Percentiles rank a stretch among this genome's conserved stretches.
phyloP scores from a whole-genome alignment of 1,284 basidiomycete genomes.

The Pseudozyma hubeiensis region DNA sequence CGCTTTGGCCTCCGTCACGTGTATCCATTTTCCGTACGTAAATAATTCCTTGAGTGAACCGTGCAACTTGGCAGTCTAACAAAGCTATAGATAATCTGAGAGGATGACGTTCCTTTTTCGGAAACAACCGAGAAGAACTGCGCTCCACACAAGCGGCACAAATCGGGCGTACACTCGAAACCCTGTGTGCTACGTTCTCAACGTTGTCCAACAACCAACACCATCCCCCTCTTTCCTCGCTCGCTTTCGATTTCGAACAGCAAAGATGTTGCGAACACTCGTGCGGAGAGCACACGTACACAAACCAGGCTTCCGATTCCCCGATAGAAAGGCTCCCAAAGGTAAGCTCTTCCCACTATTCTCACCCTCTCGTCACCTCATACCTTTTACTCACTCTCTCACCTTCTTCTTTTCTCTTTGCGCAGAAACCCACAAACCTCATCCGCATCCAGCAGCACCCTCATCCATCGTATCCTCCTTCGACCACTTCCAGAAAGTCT shows the following conservation, averaged over 20 bases:
- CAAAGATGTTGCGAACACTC: slow-evolving; percentile 54
- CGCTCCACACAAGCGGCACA: slow-evolving; percentile 10
- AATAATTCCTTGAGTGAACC: no score
- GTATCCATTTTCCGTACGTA: no score
- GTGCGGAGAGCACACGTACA: slow-evolving; percentile 52
- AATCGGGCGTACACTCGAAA: slow-evolving; percentile 12
- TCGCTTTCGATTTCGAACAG: not conserved
- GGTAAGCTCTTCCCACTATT: slow-evolving; percentile 22
- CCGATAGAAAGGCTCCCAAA: slow-evolving; percentile 56
- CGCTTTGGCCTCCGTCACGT: no score
- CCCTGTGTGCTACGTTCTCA: not conserved
- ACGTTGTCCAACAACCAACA: not conserved
- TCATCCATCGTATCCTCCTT: slow-evolving; percentile 52
- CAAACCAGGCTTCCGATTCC: slow-evolving; percentile 60
- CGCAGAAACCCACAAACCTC: slow-evolving; percentile 54
- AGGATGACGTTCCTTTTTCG: not conserved
- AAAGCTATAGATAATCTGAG: no score
- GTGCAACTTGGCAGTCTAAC: no score
- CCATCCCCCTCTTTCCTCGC: slow-evolving; percentile 1
- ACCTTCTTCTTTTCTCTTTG: not conserved
- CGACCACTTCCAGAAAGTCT: slow-evolving; percentile 60
- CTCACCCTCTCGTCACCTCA: slow-evolving; percentile 1
- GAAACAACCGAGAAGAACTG: not conserved
- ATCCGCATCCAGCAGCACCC: slow-evolving; percentile 66
- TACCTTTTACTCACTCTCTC: not conserved